Evolutionary conservation across 495 filamentous ascomycete genomes (phyloP).

Genomic region (Talaromyces trachyspermus): DNA sequence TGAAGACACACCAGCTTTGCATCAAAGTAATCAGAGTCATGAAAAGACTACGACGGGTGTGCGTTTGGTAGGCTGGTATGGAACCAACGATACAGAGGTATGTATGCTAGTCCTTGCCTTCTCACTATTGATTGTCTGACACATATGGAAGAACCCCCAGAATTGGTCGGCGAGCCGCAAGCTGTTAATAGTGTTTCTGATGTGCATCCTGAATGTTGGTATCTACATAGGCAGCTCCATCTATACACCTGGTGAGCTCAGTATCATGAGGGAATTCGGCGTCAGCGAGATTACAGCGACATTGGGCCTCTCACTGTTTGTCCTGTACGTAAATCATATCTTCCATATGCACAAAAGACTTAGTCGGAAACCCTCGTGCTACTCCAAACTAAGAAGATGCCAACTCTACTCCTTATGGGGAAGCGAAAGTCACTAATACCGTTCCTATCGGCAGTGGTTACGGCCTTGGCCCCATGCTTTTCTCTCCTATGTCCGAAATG

Average conservation of each 20-base stretch:
- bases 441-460: too few relatives aligned
- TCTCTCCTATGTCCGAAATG: constrained; percentile 44
- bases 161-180: constrained; percentile 32
- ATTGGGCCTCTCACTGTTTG: constrained; percentile 45
- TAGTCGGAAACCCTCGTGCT: too few relatives aligned
- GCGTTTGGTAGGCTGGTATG: constrained; percentile 31
- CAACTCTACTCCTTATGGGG: too few relatives aligned
- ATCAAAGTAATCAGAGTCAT: too few relatives aligned
- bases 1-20: too few relatives aligned
- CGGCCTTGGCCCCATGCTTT: constrained; percentile 41
- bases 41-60: not conserved
- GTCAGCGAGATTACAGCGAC: constrained; percentile 39
- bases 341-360: not conserved
- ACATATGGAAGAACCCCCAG: constrained; percentile 29
- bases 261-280: constrained; percentile 34
- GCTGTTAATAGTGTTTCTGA: constrained; percentile 20
- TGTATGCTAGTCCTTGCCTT: not conserved
- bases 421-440: too few relatives aligned
- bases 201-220: constrained; percentile 33
- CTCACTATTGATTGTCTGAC: not conserved
- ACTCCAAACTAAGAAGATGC: too few relatives aligned
- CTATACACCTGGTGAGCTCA: constrained; percentile 28
- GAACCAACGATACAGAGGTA: constrained; percentile 20
- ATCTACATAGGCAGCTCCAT: constrained; percentile 42
- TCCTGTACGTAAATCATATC: constrained; percentile 14